Evolutionary conservation across 176 grass and related monocot genomes (phyloP), one percentile per base, ranked within the genome.

Genomic region (Bothriochloa decipiens): DNA sequence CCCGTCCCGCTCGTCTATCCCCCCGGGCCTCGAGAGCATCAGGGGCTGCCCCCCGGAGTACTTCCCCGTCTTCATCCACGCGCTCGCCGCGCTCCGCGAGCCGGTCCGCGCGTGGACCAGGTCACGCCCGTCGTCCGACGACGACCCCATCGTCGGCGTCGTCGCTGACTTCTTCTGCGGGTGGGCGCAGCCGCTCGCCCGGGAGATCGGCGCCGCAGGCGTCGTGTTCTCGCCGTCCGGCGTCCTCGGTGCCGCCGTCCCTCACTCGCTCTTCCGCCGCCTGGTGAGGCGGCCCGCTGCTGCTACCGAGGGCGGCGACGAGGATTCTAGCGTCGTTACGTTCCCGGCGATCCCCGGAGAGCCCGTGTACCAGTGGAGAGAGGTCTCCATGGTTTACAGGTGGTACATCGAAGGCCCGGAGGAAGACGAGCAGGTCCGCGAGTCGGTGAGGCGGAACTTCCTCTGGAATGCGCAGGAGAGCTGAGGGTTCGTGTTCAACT

Each of bases 81-180:
- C 78, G 22, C 68, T 93, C 40, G 22, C 88, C 18, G 68, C 49
- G 16, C 88, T 93, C 74, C 77, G 63, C 25, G 17, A 25, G 0
- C 88, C 83, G 18, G 18, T 96, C 63, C 64, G 57, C 16, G 37
- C n/a, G 1, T 83, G 86, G 79, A 18, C 70, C 15, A 42, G 11
- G 14, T 81, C 76, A 18, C 76, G 43, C 62, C 11, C n/a, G 32
- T 25, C 58, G 58, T 61, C 58, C 10, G 20, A 78, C 40, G 39
- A 64, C 2, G 61, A 81, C 28, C 89, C 86, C 20, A 57, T 91
- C 28, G 79, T 32, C 16, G 81, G 76, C 47, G 77, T 96, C 68
- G 6, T 96, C 23, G 92, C 89, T 7, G 89, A 96, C 55, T 86
- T 87, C 27, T 93, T 96, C 81, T 75, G 86, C 32, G 88, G 87